A percentile compares a stretch with the other conserved stretches of the same genome.
Evolutionary conservation across 2,329 filamentous ascomycete species (phyloP).

Genomic region (Diaporthe nobilis): DNA sequence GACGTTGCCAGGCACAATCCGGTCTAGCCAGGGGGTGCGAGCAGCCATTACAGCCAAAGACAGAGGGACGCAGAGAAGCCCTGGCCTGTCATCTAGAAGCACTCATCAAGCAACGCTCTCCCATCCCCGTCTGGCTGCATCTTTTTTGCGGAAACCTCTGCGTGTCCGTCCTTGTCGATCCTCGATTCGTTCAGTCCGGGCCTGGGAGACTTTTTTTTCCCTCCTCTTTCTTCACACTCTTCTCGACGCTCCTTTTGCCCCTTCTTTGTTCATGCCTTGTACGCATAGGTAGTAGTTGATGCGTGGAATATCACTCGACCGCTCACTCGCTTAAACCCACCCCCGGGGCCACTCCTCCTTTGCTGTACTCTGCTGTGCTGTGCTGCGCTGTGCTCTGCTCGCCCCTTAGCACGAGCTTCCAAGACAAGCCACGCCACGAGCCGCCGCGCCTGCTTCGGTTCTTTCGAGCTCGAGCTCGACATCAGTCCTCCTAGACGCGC

Average conservation of each 20-base stretch:
- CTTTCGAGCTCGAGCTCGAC: constrained; percentile 16
- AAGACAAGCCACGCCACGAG: constrained; percentile 26
- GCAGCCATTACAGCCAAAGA: constrained; percentile 14
- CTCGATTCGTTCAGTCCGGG: constrained; percentile 17
- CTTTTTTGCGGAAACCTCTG: constrained; percentile 32
- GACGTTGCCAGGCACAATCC: constrained; percentile 34
- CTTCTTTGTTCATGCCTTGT: constrained; percentile 35
- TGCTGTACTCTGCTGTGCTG: constrained; percentile 18
- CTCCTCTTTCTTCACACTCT: constrained; percentile 32
- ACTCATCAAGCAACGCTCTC: constrained; percentile 28
- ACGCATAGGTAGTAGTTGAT: constrained; percentile 38
- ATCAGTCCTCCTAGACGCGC: constrained; percentile 22
- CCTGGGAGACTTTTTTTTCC: background rate
- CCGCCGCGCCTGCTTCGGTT: constrained; percentile 19
- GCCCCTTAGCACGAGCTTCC: constrained; percentile 29
- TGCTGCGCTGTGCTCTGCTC: constrained; percentile 25
- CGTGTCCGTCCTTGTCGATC: constrained; percentile 28
- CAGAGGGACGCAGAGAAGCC: constrained; percentile 12
- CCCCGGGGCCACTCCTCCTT: constrained; percentile 23
- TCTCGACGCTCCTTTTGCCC: constrained; percentile 34
- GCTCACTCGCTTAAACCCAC: constrained; percentile 36
- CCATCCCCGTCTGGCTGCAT: constrained; percentile 37
- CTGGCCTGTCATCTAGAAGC: constrained; percentile 30
- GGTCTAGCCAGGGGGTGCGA: constrained; percentile 30
- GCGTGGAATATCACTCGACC: constrained; percentile 36